Conservation (phyloP, 495 filamentous ascomycete genomes). For the Xylaria bambusicola region DNA sequence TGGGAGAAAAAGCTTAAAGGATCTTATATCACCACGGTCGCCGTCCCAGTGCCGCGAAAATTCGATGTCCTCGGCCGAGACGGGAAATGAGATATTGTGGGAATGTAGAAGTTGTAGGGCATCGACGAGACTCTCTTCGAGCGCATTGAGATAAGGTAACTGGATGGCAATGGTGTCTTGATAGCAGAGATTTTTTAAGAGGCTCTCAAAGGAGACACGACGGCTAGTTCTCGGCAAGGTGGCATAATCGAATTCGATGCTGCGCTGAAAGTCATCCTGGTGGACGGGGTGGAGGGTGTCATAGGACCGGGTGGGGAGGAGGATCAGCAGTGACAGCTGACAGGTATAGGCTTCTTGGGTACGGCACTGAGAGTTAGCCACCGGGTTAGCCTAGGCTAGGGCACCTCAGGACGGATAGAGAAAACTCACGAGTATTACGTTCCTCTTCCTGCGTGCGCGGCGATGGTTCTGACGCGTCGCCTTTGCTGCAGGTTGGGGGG, state of each 20-base stretch:
- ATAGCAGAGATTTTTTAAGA: not conserved
- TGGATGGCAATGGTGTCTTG: not conserved
- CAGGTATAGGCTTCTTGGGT: not conserved
- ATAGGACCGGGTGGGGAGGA: not conserved
- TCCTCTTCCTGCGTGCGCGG: too few species aligned
- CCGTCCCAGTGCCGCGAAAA: not conserved
- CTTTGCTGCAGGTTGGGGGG: too few species aligned
- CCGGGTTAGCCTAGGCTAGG: too few species aligned
- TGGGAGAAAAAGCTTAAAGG: not conserved
- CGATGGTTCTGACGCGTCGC: too few species aligned
- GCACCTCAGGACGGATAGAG: too few species aligned
- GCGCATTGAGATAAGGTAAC: not conserved
- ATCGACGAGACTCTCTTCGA: constrained; percentile 5
- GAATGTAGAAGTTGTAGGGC: not conserved
- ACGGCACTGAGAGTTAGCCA: too few species aligned
- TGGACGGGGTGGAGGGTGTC: not conserved
- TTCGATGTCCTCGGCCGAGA: not conserved
- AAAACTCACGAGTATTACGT: too few species aligned
- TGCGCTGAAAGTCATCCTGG: not conserved
- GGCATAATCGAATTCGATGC: not conserved
- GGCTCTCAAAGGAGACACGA: not conserved
- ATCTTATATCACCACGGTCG: not conserved
- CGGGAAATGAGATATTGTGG: constrained; percentile 2
- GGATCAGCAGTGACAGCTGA: constrained; percentile 10
- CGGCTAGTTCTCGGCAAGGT: not conserved